These are phyloP conservation scores for Microcos paniculata DNA, from an alignment of 345 rosid genomes.

Conservation along the genomic window DNA sequence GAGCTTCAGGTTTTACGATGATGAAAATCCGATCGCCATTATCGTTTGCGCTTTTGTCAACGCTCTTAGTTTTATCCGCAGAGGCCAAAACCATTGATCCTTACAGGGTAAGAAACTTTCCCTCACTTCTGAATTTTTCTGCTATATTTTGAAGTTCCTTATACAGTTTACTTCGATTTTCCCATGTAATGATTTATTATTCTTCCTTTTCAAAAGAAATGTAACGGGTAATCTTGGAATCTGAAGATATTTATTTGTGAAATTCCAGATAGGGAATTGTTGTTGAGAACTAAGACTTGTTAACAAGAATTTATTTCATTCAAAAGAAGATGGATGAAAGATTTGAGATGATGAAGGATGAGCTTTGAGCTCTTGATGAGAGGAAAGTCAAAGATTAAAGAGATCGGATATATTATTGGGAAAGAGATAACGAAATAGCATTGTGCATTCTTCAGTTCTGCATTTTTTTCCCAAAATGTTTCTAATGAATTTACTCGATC, in stretches of 20 bases:
- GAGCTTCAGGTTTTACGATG: constrained; percentile 18
- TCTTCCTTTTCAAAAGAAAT: background rate
- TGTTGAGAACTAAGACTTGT: background rate
- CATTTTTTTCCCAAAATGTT: background rate
- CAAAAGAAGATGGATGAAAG: background rate
- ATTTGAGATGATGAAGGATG: background rate
- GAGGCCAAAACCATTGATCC: constrained; percentile 65
- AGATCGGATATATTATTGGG: background rate
- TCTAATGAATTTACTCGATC: background rate
- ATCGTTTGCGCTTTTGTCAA: constrained; percentile 26
- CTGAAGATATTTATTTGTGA: background rate
- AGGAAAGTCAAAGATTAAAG: too few species aligned
- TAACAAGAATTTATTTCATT: background rate
- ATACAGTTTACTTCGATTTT: background rate
- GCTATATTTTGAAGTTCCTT: background rate
- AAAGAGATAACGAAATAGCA: background rate
- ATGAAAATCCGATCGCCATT: constrained; percentile 32
- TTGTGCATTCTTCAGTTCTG: background rate
- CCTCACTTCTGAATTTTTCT: background rate
- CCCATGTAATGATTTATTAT: background rate
- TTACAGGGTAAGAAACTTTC: constrained; percentile 52
- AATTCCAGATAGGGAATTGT: background rate
- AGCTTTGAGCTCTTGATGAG: background rate
- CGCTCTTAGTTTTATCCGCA: constrained; percentile 26
- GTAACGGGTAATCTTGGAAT: background rate